Evolutionary conservation across 768 basidiomycete species (phyloP), one percentile per base, ranked within the genome.

Genomic region (Mycena rebaudengoi): DNA sequence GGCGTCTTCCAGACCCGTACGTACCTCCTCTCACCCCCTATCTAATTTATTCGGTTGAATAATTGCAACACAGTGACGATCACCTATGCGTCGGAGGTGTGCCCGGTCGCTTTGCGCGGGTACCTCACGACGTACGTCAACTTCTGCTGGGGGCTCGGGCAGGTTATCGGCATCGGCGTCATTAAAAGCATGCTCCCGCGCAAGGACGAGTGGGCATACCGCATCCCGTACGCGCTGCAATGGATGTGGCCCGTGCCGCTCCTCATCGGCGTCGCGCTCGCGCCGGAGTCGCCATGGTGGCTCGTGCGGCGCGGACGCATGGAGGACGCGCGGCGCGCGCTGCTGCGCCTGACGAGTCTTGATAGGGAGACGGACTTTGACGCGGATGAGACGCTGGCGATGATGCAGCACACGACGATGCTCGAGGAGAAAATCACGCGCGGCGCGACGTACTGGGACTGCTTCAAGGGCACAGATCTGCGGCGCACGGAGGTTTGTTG

Each of bases 241-340:
- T 77, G 75, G 72, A 73, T 77, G 39, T 76, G 75, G 61, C 76
- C 75, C 0, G 28, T 71, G 40, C 68, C 76, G 4, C 69, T 77
- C 44, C 54, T 77, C 49, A 49, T 70, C 5, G 76, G 76, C 16
- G 69, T 77, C 32, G 66, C 68, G 0, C 74, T 76, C 29, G 74
- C 74, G 3, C 75, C 76, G 0, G 76, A 77, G 53, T 70, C 69
- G 0, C 76, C 75, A 0, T 77, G 76, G 76, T 77, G 76, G 76
- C 67, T 77, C 7, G 76, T 77, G 3, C 73, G 76, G 7, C 69
- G 70, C 35, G 75, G 75, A 41, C 60, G 69, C 11, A 4, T 70
- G 3, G 72, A 70, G 12, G 71, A 75, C 0, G 76, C 76, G 1
- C 60, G 64, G 43, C 62, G 35, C 28, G 50, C 70, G 14, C 21